Evolutionary conservation across 108 stramenopile species (phyloP).

Genomic region (Fragilariopsis cylindrus): DNA sequence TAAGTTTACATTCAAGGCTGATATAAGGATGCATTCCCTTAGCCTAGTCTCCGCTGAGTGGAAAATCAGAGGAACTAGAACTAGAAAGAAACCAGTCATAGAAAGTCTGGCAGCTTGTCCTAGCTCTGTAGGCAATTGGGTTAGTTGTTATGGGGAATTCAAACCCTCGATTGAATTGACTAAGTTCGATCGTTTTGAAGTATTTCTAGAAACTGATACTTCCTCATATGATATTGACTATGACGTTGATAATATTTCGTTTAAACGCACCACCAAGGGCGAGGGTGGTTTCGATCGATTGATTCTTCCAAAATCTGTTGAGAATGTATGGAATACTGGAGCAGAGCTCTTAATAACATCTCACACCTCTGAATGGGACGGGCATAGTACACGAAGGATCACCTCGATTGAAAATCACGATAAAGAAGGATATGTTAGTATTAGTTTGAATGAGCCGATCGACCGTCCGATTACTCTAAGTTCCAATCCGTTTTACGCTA

Average conservation of each 20-base stretch:
- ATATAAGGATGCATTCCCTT: slow-evolving; percentile 19
- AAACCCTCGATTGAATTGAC: slow-evolving; percentile 2
- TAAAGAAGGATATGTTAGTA: slow-evolving; percentile 34
- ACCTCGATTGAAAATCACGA: slow-evolving; percentile 27
- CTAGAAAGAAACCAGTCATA: background rate
- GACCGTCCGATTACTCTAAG: slow-evolving; percentile 36
- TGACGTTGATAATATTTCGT: slow-evolving; percentile 26
- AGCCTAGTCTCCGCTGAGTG: slow-evolving; percentile 4
- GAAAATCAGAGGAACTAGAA: slow-evolving; percentile 9
- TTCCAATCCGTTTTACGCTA: slow-evolving; percentile 50
- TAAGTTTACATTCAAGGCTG: slow-evolving; percentile 13
- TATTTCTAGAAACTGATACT: slow-evolving; percentile 10
- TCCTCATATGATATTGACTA: slow-evolving; percentile 17
- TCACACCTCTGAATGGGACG: slow-evolving; percentile 38
- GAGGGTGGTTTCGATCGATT: slow-evolving; percentile 12
- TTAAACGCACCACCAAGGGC: background rate
- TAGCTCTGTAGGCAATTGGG: slow-evolving; percentile 13
- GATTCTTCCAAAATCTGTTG: slow-evolving; percentile 25
- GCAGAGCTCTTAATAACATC: slow-evolving; percentile 63
- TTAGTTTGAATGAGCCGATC: slow-evolving; percentile 43
- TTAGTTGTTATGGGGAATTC: slow-evolving; percentile 12
- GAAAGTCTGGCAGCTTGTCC: slow-evolving; percentile 4
- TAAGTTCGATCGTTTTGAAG: background rate
- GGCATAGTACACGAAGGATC: slow-evolving; percentile 35
- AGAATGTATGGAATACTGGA: slow-evolving; percentile 40